These are phyloP conservation scores for Sporobolomyces pararoseus DNA, from an alignment of 768 basidiomycete genomes.

Conservation along the genomic window DNA sequence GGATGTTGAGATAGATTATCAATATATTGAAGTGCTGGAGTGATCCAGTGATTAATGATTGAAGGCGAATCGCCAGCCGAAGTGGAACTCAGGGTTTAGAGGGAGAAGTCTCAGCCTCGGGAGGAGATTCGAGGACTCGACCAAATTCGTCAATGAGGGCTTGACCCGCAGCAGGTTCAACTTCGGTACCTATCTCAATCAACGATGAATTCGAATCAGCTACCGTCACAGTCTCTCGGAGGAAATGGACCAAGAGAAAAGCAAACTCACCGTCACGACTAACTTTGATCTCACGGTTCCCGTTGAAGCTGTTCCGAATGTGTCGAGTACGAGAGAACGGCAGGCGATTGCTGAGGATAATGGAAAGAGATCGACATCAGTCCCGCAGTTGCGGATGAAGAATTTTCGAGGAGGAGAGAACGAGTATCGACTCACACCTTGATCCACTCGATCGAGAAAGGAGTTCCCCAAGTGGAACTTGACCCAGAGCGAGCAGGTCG, in stretches of 20 bases:
- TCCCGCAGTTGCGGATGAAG: too few relatives aligned
- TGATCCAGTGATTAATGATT: too few relatives aligned
- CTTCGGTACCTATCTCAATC: conserved; percentile 71
- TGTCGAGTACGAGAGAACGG: conserved; percentile 74
- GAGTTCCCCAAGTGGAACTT: conserved; percentile 60
- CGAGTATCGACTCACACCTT: conserved; percentile 40
- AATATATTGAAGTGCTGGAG: too few relatives aligned
- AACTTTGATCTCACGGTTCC: conserved; percentile 57
- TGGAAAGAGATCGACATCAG: background rate
- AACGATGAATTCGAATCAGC: conserved; percentile 62
- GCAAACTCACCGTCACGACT: conserved; percentile 33
- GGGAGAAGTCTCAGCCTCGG: background rate
- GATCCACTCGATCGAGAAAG: conserved; percentile 81
- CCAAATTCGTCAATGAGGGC: conserved; percentile 63
- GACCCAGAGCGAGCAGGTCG: conserved; percentile 17
- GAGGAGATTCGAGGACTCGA: background rate
- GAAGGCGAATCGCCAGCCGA: too few relatives aligned
- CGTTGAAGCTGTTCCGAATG: conserved; percentile 88
- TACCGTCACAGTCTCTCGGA: too few relatives aligned
- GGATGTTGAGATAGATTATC: too few relatives aligned
- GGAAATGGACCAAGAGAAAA: conserved; percentile 44
- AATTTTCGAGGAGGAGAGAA: too few relatives aligned
- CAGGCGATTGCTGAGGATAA: conserved; percentile 57
- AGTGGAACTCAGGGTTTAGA: background rate
- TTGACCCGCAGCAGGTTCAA: conserved; percentile 73